phyloP scores from a whole-genome alignment of 768 basidiomycete species.

The Tylopilus plumbeoviolaceoides region DNA sequence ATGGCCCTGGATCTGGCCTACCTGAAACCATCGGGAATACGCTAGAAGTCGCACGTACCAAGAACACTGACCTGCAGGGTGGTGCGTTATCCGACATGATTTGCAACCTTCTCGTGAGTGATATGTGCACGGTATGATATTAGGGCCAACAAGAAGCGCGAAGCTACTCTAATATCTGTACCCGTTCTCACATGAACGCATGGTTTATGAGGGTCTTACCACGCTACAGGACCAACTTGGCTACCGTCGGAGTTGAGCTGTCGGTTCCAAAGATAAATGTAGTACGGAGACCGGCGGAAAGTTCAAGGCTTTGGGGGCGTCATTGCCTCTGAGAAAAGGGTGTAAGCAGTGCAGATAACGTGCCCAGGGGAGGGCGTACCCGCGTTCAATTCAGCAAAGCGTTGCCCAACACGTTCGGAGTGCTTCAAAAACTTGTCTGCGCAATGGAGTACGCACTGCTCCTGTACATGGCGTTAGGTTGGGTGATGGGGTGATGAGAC shows the following conservation, averaged over 20 bases:
- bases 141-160: conserved; percentile 6
- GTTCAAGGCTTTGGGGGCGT: conserved; percentile 27
- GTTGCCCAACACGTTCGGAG: conserved; percentile 86
- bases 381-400: conserved; percentile 90
- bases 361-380: conserved; percentile 47
- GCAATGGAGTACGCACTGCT: conserved; percentile 88
- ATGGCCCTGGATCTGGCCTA: not conserved
- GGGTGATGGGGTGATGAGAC: not conserved
- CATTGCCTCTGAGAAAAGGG: conserved; percentile 30
- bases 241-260: conserved; percentile 1
- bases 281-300: not conserved
- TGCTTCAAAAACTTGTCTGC: conserved; percentile 98
- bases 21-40: not conserved
- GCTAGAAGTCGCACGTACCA: not conserved
- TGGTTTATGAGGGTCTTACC: conserved; percentile 12
- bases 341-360: not conserved
- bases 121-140: conserved; percentile 11
- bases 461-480: conserved; percentile 44
- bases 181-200: conserved; percentile 11
- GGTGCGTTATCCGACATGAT: not conserved
- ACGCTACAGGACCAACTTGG: conserved; percentile 6
- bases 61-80: not conserved
- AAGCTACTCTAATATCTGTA: conserved; percentile 18
- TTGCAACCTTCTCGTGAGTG: not conserved
- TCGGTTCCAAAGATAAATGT: not conserved